phyloP scores from a whole-genome alignment of 306 rosid genomes.

The Delonix regia region DNA sequence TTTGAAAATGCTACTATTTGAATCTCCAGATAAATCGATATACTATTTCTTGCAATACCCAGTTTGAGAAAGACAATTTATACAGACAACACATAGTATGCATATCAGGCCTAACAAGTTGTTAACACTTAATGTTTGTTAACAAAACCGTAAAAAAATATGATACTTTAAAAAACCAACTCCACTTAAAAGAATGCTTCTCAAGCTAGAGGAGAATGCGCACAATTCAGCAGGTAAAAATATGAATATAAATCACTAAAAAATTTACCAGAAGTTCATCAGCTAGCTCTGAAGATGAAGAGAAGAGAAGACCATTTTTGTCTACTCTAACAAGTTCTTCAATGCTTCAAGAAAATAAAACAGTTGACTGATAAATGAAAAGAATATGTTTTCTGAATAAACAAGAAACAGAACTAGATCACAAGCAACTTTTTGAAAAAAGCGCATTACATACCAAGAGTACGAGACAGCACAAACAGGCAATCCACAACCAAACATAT shows the following conservation, averaged over 20 bases:
- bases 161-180: not conserved
- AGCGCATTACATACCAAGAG: constrained; percentile 66
- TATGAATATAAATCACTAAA: constrained; percentile 17
- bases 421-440: constrained; percentile 11
- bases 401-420: constrained; percentile 8
- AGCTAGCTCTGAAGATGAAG: constrained; percentile 92
- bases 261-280: constrained; percentile 86
- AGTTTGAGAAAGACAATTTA: not conserved
- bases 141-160: not conserved
- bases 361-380: constrained; percentile 22
- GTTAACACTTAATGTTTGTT: not conserved
- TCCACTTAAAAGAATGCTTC: not conserved
- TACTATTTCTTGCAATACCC: not conserved
- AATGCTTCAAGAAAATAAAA: constrained; percentile 60
- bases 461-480: constrained; percentile 98
- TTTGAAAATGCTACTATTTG: constrained; percentile 1
- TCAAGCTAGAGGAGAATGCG: constrained; percentile 13
- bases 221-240: not conserved
- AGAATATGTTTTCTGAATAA: constrained; percentile 13
- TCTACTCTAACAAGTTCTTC: constrained; percentile 83
- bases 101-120: not conserved
- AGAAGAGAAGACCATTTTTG: constrained; percentile 84
- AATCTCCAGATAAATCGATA: not conserved
- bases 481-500: constrained; percentile 98
- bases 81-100: not conserved